Percentiles rank a stretch among this genome's conserved stretches.
These are phyloP conservation scores for Talaromyces sp. DNA, from an alignment of 2,329 filamentous ascomycete species.

Conservation along the genomic window DNA sequence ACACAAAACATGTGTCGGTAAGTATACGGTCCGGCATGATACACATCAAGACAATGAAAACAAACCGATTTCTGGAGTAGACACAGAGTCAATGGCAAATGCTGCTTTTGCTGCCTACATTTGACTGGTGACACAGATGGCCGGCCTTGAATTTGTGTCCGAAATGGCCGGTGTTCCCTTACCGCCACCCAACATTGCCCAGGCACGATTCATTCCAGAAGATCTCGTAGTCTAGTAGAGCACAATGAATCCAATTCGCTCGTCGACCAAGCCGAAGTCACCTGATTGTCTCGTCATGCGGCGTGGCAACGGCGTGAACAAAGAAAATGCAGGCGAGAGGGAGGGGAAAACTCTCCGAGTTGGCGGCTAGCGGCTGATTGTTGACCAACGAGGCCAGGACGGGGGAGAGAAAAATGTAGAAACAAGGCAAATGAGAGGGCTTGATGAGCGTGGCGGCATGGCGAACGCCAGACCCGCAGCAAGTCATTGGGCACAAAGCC, in stretches of 20 bases:
- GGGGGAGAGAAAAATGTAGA: background rate
- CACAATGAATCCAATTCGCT: background rate
- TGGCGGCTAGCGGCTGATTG: constrained; percentile 11
- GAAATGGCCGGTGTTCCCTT: background rate
- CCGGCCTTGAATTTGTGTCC: background rate
- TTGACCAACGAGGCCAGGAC: background rate
- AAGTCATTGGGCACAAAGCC: background rate
- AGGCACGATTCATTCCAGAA: background rate
- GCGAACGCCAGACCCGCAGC: background rate
- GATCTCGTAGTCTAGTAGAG: background rate
- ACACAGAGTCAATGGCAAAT: background rate
- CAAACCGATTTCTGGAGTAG: background rate
- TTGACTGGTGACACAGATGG: background rate
- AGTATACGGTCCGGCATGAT: background rate
- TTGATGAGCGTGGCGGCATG: background rate
- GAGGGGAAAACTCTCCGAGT: constrained; percentile 5
- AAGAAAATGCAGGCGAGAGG: background rate
- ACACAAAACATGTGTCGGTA: background rate
- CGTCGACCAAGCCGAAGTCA: constrained; percentile 1
- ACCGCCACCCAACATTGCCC: background rate
- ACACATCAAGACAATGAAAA: background rate
- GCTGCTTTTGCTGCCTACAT: background rate
- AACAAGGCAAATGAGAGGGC: background rate
- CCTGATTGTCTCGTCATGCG: constrained; percentile 11
- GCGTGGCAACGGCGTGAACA: constrained; percentile 7